Percentiles rank a stretch among this genome's conserved stretches.
Conservation (phyloP, 2,329 filamentous ascomycete species). For the Fusarium concolor region DNA sequence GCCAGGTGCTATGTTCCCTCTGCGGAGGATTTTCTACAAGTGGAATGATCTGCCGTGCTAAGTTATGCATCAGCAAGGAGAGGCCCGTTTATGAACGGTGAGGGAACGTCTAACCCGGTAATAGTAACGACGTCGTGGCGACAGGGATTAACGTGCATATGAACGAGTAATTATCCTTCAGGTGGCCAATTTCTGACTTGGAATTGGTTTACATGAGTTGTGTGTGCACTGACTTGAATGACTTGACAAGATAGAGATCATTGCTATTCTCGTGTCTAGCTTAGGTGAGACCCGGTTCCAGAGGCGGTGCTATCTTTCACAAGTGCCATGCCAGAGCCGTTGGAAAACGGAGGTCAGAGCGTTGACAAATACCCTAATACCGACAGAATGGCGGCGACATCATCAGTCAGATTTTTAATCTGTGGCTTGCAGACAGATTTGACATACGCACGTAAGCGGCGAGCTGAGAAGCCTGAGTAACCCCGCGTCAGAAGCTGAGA, state of each 20-base stretch:
- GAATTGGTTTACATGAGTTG: neutral
- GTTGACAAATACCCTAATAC: neutral
- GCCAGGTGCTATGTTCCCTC: neutral
- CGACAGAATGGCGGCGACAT: no score
- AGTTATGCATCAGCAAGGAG: neutral
- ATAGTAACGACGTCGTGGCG: neutral
- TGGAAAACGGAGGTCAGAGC: neutral
- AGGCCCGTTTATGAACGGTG: neutral
- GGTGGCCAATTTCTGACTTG: neutral
- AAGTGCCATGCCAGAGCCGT: neutral
- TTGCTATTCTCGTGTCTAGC: neutral
- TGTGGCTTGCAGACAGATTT: neutral
- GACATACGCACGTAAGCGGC: neutral
- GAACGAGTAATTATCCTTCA: neutral
- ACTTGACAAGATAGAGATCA: no score
- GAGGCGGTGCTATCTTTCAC: conserved; percentile 2
- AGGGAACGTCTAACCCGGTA: neutral
- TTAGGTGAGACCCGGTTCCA: conserved; percentile 1
- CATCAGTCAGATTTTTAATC: neutral
- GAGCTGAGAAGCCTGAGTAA: neutral
- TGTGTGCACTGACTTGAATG: no score
- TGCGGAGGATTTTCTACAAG: neutral
- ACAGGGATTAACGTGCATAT: neutral
- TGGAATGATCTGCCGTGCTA: neutral
- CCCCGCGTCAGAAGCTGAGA: neutral